Conservation (phyloP, 2,329 filamentous ascomycete species). For the Fusarium sp. region DNA sequence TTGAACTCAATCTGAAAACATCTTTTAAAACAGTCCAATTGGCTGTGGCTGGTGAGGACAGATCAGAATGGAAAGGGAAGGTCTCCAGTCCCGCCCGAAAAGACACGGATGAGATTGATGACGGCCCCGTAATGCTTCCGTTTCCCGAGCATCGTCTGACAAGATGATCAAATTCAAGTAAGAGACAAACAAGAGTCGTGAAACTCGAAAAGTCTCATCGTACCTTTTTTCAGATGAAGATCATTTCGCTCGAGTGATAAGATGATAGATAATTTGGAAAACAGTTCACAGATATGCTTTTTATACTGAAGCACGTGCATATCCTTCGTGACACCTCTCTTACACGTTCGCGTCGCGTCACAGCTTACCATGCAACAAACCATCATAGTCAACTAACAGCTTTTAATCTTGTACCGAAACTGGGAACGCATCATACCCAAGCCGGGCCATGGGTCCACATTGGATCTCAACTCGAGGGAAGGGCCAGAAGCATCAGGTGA, state of each 20-base stretch:
- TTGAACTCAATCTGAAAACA: neutral
- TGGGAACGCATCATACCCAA: conserved; percentile 31
- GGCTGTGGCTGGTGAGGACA: conserved; percentile 20
- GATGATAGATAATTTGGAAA: neutral
- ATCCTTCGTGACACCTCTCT: conserved; percentile 19
- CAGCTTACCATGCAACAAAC: conserved; percentile 1
- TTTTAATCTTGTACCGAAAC: conserved; percentile 3
- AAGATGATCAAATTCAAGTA: conserved; percentile 2
- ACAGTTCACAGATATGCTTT: neutral
- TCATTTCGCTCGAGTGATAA: neutral
- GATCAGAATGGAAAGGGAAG: conserved; percentile 7
- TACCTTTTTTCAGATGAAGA: neutral
- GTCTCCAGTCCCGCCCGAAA: conserved; percentile 5
- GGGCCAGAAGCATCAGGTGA: conserved; percentile 24
- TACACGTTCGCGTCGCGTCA: conserved; percentile 35
- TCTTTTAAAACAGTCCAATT: neutral
- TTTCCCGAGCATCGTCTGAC: conserved; percentile 31
- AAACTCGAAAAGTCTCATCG: neutral
- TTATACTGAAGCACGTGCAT: conserved; percentile 12
- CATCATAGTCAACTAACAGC: neutral
- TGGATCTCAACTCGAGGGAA: conserved; percentile 12
- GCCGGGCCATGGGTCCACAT: conserved; percentile 20
- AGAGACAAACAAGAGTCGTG: neutral
- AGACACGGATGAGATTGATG: conserved; percentile 7
- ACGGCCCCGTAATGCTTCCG: conserved; percentile 23